A percentile compares a stretch with the other conserved stretches of the same genome.
These are phyloP conservation scores for Teratosphaeria gauchensis DNA, from an alignment of 2,329 filamentous ascomycete genomes.

Conservation along the genomic window DNA sequence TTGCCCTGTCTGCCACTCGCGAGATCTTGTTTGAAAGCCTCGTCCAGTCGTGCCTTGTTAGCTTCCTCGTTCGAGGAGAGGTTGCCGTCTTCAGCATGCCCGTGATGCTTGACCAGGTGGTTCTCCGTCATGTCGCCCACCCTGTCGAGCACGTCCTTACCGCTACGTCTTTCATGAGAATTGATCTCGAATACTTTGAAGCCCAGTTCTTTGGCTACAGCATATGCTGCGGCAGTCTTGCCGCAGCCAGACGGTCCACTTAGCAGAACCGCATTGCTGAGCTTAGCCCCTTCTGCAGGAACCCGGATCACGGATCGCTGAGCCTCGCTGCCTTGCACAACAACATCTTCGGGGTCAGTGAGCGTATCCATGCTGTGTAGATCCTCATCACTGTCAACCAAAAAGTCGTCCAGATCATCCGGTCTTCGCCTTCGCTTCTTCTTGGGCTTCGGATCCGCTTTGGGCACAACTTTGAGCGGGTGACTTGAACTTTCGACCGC, in stretches of 20 bases:
- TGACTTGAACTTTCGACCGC: conserved; percentile 57
- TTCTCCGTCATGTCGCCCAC: conserved; percentile 97
- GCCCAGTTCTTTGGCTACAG: conserved; percentile 79
- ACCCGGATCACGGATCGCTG: conserved; percentile 32
- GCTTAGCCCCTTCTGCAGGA: conserved; percentile 28
- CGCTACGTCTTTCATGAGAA: conserved; percentile 68
- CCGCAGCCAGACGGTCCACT: conserved; percentile 85
- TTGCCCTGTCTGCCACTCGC: conserved; percentile 65
- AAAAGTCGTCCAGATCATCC: conserved; percentile 68
- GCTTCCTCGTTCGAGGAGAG: conserved; percentile 27
- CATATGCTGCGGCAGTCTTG: conserved; percentile 87
- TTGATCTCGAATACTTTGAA: conserved; percentile 97
- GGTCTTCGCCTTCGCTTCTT: conserved; percentile 51
- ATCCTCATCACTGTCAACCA: conserved; percentile 72
- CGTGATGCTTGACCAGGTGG: conserved; percentile 63
- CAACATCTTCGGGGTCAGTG: conserved; percentile 45
- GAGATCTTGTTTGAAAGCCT: conserved; percentile 47
- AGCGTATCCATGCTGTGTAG: conserved; percentile 58
- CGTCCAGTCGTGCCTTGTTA: conserved; percentile 21
- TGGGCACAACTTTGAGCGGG: conserved; percentile 7
- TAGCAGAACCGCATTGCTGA: conserved; percentile 71
- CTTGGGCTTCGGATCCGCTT: conserved; percentile 33
- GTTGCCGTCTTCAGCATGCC: conserved; percentile 14
- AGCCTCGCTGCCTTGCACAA: conserved; percentile 1
- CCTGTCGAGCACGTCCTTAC: conserved; percentile 80